Evolutionary conservation across 2,329 filamentous ascomycete genomes (phyloP), one percentile per base, ranked within the genome.

Genomic region (Aspergillus nomiae): DNA sequence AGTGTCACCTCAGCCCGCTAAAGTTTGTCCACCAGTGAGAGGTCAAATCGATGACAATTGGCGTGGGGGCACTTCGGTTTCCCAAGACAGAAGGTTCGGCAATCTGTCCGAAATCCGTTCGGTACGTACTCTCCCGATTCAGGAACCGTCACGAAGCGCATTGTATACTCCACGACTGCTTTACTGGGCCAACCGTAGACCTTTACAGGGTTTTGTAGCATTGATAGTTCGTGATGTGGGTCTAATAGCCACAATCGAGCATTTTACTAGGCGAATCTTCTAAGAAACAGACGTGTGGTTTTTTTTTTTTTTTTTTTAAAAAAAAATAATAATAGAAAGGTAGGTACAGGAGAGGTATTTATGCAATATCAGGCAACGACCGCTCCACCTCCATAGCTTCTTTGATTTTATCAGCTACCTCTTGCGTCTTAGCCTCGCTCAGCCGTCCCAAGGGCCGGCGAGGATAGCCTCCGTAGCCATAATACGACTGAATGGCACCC

Each of bases 401-500:
- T 69, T 76, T 74, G 43, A 79, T 76, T 60, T 73, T 72, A 58
- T 72, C 71, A 12, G 74, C 74, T 34, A 79, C 62, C 10, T 64
- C 66, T 67, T 75, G 65, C 11, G 68, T 69, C 61, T 77, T 70
- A 9, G 65, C 70, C 56, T 74, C 73, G 38, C 66, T 74, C 53
- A 78, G 67, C 59, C 77, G 70, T 43, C 59, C 72, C 64, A 79
- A 65, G 34, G 92, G 92, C 70, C 85, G 84, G 64, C 92, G 86
- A 2, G 92, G 90, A 76, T 87, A 89, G 1, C 91, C 92, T 43
- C 92, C 92, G 75, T 96, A 96, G 53, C 92, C 92, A 76, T 88
- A 94, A 78, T 92, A 92, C 70, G 83, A 87, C 82, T 95, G 89
- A 69, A 96, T 90, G 28, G 91, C 92, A 70, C 87, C 87, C 85